Evolutionary conservation across 306 rosid species (phyloP).

Genomic region (Neltuma alba): DNA sequence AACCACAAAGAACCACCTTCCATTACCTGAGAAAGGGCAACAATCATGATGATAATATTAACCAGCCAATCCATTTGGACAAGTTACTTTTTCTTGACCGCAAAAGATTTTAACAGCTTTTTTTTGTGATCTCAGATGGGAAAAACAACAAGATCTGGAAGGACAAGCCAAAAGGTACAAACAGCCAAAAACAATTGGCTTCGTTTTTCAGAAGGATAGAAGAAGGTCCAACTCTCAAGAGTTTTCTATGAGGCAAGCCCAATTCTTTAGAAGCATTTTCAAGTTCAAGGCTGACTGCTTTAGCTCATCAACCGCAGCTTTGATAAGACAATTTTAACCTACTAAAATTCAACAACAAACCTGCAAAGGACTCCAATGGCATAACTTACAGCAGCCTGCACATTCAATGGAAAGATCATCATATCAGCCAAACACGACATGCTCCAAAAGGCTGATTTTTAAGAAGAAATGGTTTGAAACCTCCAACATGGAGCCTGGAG

Average conservation of each 20-base stretch:
- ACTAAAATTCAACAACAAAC: slow-evolving; percentile 43
- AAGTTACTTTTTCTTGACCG: background rate
- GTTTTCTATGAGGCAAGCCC: background rate
- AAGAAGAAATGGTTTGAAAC: slow-evolving; percentile 17
- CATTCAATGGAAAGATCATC: slow-evolving; percentile 28
- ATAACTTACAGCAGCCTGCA: slow-evolving; percentile 87
- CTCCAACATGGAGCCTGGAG: slow-evolving; percentile 13
- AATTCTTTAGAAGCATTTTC: slow-evolving; percentile 23
- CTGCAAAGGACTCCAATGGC: slow-evolving; percentile 79
- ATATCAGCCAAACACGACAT: slow-evolving; percentile 24
- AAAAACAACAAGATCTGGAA: background rate
- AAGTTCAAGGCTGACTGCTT: background rate
- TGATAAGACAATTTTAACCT: slow-evolving; percentile 20
- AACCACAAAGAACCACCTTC: background rate
- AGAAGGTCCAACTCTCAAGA: slow-evolving; percentile 21
- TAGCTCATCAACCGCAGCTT: background rate
- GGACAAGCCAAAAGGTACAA: background rate
- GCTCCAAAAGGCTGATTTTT: background rate
- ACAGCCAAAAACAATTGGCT: slow-evolving; percentile 6
- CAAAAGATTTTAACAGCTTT: background rate
- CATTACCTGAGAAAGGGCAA: background rate
- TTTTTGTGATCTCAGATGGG: background rate
- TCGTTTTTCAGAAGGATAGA: slow-evolving; percentile 13
- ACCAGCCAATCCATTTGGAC: background rate
- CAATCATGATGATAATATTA: background rate